phyloP scores from a whole-genome alignment of 2,329 filamentous ascomycete species.

The Ambrosiella beaveri region DNA sequence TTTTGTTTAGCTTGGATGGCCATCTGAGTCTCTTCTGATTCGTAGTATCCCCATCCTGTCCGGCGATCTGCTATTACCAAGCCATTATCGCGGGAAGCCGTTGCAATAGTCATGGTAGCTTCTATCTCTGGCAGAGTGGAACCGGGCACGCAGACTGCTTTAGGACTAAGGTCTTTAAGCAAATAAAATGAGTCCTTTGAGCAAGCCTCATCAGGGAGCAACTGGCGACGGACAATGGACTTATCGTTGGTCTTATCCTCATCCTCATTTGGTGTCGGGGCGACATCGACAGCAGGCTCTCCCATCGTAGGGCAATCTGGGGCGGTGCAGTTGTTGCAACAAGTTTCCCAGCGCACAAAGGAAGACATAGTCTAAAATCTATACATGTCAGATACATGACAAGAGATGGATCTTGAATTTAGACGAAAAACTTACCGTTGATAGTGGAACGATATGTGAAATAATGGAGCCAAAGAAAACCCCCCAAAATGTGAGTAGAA shows the following conservation, averaged over 20 bases:
- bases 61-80: not conserved
- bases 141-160: not conserved
- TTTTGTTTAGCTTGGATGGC: not conserved
- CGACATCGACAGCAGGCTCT: too few species aligned
- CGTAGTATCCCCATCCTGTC: not conserved
- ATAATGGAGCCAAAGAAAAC: too few species aligned
- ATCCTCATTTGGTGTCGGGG: not conserved
- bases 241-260: not conserved
- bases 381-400: too few species aligned
- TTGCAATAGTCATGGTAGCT: not conserved
- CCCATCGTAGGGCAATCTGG: too few species aligned
- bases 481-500: too few species aligned
- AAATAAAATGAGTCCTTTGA: not conserved
- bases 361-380: too few species aligned
- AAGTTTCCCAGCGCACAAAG: too few species aligned
- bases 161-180: not conserved
- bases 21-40: not conserved
- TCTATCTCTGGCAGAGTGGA: not conserved
- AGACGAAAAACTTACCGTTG: too few species aligned
- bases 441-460: too few species aligned
- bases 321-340: too few species aligned
- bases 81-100: not conserved
- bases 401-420: too few species aligned
- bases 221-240: not conserved
- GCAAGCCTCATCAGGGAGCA: not conserved